Evolutionary conservation across 73 alveolate genomes (phyloP).

Genomic region (Paraurostyla sp.): DNA sequence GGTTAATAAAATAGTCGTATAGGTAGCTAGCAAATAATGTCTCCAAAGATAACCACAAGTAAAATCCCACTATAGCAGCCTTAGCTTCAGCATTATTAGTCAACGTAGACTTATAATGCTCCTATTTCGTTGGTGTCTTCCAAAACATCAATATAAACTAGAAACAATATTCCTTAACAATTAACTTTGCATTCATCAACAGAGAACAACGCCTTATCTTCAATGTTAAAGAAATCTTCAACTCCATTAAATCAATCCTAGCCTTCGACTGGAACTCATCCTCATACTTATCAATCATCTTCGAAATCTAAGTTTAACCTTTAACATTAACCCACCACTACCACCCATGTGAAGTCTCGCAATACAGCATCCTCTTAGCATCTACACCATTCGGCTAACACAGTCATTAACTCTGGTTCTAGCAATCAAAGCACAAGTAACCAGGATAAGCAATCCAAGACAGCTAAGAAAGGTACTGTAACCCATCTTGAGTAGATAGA

Average conservation of each 20-base stretch:
- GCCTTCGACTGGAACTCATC: too few species aligned
- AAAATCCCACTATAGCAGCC: neutral
- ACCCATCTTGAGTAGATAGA: slow-evolving; percentile 36
- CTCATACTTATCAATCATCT: too few species aligned
- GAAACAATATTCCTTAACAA: too few species aligned
- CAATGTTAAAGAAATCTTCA: slow-evolving; percentile 39
- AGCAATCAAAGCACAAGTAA: too few species aligned
- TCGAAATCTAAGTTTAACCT: slow-evolving; percentile 17
- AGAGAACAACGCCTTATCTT: too few species aligned
- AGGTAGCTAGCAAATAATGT: neutral
- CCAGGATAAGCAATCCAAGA: too few species aligned
- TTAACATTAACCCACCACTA: too few species aligned
- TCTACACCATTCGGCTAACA: slow-evolving; percentile 16
- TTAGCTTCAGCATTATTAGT: neutral
- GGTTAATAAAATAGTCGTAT: too few species aligned
- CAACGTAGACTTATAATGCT: neutral
- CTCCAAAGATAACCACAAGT: neutral
- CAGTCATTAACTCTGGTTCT: neutral
- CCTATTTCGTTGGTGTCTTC: neutral
- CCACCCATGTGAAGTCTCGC: slow-evolving; percentile 3
- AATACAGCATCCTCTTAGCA: slow-evolving; percentile 6
- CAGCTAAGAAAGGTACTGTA: too few species aligned
- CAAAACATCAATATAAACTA: neutral
- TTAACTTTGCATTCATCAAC: too few species aligned
- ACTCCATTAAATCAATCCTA: too few species aligned